Percentiles rank a stretch among this genome's conserved stretches.
phyloP scores from a whole-genome alignment of 2,329 filamentous ascomycete genomes.

The Penicillium sp. region DNA sequence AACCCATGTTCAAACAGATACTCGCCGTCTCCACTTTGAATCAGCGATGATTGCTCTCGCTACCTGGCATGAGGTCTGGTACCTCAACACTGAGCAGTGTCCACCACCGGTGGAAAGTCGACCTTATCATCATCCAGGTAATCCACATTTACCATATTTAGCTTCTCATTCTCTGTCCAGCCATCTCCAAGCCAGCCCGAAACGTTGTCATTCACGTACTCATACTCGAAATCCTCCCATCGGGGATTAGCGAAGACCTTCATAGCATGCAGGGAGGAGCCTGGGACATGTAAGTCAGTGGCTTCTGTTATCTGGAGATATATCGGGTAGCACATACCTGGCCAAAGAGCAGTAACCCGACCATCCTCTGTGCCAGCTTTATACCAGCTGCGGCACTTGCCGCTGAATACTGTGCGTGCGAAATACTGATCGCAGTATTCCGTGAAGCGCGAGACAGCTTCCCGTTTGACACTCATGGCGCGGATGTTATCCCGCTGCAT shows the following conservation, averaged over 20 bases:
- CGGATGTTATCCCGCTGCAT: constrained; percentile 38
- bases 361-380: constrained; percentile 35
- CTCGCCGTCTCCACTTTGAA: too few species aligned
- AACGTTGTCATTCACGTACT: constrained; percentile 35
- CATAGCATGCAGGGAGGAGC: constrained; percentile 38
- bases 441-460: constrained; percentile 31
- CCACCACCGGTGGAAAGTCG: constrained; percentile 29
- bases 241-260: constrained; percentile 34
- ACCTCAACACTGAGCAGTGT: background rate
- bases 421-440: constrained; percentile 37
- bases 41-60: background rate
- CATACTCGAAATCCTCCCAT: constrained; percentile 41
- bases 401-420: constrained; percentile 33
- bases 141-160: constrained; percentile 31
- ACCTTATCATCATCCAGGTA: constrained; percentile 38
- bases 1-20: too few species aligned
- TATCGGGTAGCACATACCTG: constrained; percentile 25
- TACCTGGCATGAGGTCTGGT: too few species aligned
- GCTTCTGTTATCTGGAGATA: background rate
- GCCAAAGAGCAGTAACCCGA: constrained; percentile 35
- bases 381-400: constrained; percentile 40
- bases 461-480: constrained; percentile 25
- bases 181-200: constrained; percentile 36
- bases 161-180: constrained; percentile 35
- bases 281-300: constrained; percentile 14